Evolutionary conservation across 1,284 basidiomycete species (phyloP).

Genomic region (Fistulina hepatica): DNA sequence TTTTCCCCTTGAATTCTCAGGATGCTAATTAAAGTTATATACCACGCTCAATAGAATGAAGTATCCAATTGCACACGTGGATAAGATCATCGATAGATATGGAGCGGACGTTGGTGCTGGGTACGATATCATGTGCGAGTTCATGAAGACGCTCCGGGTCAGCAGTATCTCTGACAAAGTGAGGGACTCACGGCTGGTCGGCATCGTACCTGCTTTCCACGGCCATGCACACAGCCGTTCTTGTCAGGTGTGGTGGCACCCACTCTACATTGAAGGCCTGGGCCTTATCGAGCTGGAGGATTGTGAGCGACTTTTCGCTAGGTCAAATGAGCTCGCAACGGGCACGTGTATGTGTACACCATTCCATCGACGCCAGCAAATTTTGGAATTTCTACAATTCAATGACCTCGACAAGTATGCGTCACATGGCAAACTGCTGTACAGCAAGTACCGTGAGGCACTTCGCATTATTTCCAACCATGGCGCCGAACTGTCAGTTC

Average conservation of each 20-base stretch:
- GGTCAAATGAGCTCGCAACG: conserved; percentile 16
- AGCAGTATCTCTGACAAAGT: conserved; percentile 17
- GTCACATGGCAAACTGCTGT: conserved; percentile 5
- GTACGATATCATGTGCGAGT: conserved; percentile 27
- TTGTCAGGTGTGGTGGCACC: conserved; percentile 16
- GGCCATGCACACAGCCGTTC: conserved; percentile 17
- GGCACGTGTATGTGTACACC: conserved; percentile 13
- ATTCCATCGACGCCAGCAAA: conserved; percentile 17
- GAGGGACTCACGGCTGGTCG: conserved; percentile 1
- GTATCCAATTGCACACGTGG: conserved; percentile 22
- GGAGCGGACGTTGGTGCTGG: conserved; percentile 13
- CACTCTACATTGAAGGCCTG: conserved; percentile 13
- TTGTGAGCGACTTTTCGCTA: conserved; percentile 19
- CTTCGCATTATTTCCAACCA: conserved; percentile 5
- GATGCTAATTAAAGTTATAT: conserved; percentile 4
- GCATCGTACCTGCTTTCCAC: conserved; percentile 15
- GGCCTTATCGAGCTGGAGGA: conserved; percentile 20
- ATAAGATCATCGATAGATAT: conserved; percentile 16
- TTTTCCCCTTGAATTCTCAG: no score
- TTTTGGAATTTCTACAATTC: conserved; percentile 13
- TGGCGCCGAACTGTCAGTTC: no score
- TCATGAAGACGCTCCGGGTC: conserved; percentile 18
- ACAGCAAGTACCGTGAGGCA: conserved; percentile 5
- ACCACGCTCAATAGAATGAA: conserved; percentile 29
- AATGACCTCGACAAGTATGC: conserved; percentile 15